phyloP scores from a whole-genome alignment of 1,284 basidiomycete genomes.

The Lentinula novae-zelandiae region DNA sequence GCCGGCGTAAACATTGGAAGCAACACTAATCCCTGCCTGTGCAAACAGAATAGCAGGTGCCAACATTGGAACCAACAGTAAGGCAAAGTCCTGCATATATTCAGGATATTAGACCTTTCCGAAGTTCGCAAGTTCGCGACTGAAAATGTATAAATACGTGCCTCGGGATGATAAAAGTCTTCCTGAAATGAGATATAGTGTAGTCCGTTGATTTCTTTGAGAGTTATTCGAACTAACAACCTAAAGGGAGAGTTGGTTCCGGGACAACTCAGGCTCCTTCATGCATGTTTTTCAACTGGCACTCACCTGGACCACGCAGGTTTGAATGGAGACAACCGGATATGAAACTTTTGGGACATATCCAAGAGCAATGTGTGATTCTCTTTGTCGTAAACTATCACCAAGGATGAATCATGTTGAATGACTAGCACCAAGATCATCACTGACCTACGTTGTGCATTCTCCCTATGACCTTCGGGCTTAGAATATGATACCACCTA shows the following conservation, averaged over 20 bases:
- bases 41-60: constrained; percentile 35
- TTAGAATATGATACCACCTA: constrained; percentile 61
- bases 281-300: not conserved
- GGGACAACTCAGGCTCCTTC: not conserved
- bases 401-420: no score
- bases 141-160: constrained; percentile 21
- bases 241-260: constrained; percentile 21
- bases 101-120: not conserved
- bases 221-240: constrained; percentile 44
- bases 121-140: not conserved
- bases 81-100: constrained; percentile 40
- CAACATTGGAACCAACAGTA: constrained; percentile 48
- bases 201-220: constrained; percentile 34
- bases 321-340: constrained; percentile 43
- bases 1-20: constrained; percentile 42
- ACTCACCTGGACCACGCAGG: constrained; percentile 44
- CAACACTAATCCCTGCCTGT: constrained; percentile 34
- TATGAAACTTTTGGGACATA: constrained; percentile 47
- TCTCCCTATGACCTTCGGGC: constrained; percentile 40
- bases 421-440: not conserved
- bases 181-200: constrained; percentile 54
- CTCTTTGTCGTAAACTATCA: constrained; percentile 38
- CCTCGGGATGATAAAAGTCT: constrained; percentile 62
- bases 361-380: constrained; percentile 41
- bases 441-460: constrained; percentile 41